Base-by-base conservation (phyloP, 176 grass and related monocot genomes). In the Carex scoparia region DNA sequence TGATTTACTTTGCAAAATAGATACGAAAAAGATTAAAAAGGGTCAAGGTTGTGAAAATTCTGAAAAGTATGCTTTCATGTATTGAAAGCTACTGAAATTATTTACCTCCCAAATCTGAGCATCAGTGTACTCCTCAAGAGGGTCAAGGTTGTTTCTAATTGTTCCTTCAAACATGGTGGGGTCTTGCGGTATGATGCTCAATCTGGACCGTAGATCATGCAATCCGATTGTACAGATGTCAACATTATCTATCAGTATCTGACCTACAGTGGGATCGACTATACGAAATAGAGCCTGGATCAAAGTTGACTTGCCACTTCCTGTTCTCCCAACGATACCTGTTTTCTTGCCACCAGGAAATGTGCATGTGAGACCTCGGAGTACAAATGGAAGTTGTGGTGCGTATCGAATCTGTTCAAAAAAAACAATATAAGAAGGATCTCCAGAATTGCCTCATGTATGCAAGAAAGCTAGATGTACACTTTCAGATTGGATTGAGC, bases 101-200 rank as follows among this genome's bases (percentile, higher is more conserved):
- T 77, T 0, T 92, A 98, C 95, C 92, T 94, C 73, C 95, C 95
- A 98, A 65, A 98, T 93, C 65, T 98, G 85, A 30, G 88, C 68
- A 51, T 98, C 95, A 4, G 87, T 88, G 86, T 94, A 94, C 83
- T 94, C 87, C 14, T 87, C 89, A 72, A 93, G 89, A 58, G 95
- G 95, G 30, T 98, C 95, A 65, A 98, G 92, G 74, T 97, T 97
- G 80, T 86, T 94, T 75, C 95, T 89, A 59, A 97, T 77, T 40
- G 95, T 97, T 33, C 95, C 95, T 86, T 94, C 92, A 10, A 97
- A 97, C 84, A 97, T 92, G 2, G 92, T 93, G 32, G 95, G 92
- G 33, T 97, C 95, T 88, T 98, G 95, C 14, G 92, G 95, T 85
- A 98, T 98, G 48, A 98, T 98, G 55, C 95, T 92, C 32, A 98